Evolutionary conservation across 106 monocot species (phyloP), one percentile per base, ranked within the genome.

Genomic region (Platanthera zijinensis): DNA sequence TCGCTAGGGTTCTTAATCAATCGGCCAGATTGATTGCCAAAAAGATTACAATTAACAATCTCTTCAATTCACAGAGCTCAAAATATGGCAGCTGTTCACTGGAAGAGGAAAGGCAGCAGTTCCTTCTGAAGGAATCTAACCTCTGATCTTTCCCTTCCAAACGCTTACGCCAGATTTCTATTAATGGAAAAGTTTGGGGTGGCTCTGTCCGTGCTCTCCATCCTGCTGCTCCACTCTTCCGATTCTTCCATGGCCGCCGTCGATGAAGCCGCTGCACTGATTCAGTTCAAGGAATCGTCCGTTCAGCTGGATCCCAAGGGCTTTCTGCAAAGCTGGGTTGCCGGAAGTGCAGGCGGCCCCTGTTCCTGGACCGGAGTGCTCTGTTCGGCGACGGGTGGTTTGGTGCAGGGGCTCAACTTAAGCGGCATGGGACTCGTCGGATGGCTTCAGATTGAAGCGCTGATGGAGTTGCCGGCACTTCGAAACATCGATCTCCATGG

Each of bases 231-330:
- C 5, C 47, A 39, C 57, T 51, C 74, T 71, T 54, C 54, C 15
- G 63, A 54, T 19, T 71, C 61, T 22, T 17, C 52, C 19, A 21
- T 15, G 61, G 80, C 78, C 71, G 57, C 15, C 9, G 17, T 79
- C 22, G 85, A 83, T 47, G 85, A 85, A 18, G 78, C 75, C 7
- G 57, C 78, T 13, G 39, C 76, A 28, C 76, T 89, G 51, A 50
- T 85, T n/a, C 45, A 73, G 54, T 89, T 89, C 85, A 85, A 86
- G 81, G 19, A 25, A 10, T 77, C 81, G 8, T 89, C 85, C 10
- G 52, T 89, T 52, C 17, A 74, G 11, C 7, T 25, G 3, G 89
- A 89, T 49, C 85, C 81, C 6, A 78, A 52, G 7, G 73, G 75
- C 8, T 74, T 59, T n/a, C 51, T 89, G 17, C 30, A 45, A 45